Conservation (phyloP, 768 basidiomycete genomes). For the Termitomyces sp. region DNA sequence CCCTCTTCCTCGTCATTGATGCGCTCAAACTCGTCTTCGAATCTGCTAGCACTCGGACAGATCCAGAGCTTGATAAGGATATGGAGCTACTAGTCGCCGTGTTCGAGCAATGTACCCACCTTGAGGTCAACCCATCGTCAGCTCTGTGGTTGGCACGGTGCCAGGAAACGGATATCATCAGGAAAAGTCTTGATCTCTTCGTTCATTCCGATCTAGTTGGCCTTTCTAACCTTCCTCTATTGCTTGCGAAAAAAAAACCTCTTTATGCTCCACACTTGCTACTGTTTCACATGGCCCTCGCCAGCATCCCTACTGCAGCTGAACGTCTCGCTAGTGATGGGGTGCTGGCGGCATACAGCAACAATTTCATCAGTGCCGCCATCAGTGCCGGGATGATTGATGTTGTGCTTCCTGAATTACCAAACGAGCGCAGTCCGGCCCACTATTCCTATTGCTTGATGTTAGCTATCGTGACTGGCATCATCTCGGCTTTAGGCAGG, state of each 20-base stretch:
- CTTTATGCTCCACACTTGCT: constrained; percentile 76
- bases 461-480: constrained; percentile 71
- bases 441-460: constrained; percentile 82
- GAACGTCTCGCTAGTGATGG: constrained; percentile 85
- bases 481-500: constrained; percentile 55
- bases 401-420: constrained; percentile 59
- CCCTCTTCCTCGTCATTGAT: constrained; percentile 62
- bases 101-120: constrained; percentile 74
- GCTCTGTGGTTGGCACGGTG: constrained; percentile 74
- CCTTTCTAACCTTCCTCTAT: constrained; percentile 56
- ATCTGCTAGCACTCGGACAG: constrained; percentile 48
- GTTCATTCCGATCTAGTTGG: constrained; percentile 65
- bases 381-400: constrained; percentile 73
- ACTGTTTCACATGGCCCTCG: constrained; percentile 81
- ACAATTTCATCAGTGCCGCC: constrained; percentile 71
- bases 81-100: constrained; percentile 77
- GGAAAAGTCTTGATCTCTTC: constrained; percentile 68
- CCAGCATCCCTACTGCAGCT: constrained; percentile 68
- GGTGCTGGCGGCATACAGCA: constrained; percentile 74
- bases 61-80: constrained; percentile 70
- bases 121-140: constrained; percentile 63
- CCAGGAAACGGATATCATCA: constrained; percentile 76
- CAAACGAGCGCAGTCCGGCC: constrained; percentile 70
- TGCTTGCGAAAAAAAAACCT: constrained; percentile 57
- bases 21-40: constrained; percentile 61